Base-by-base conservation (phyloP, 2,329 filamentous ascomycete species). In the Emergomyces africanus region DNA sequence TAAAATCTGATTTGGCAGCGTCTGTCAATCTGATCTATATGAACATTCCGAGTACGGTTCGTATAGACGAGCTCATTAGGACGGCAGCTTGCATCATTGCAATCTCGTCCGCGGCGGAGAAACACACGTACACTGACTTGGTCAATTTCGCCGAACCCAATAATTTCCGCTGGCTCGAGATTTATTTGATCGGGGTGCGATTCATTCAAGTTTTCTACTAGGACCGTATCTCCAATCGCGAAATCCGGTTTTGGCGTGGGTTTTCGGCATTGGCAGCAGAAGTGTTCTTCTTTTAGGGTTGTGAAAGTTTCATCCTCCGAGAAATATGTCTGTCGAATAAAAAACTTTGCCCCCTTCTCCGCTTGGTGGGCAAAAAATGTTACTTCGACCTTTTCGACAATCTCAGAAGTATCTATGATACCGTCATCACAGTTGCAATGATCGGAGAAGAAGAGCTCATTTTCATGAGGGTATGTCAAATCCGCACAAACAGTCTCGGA, bases 401-500 rank as follows among this genome's bases (percentile, higher is more conserved):
- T 75, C 39, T 89, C 79, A 0, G 78, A 70, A 0, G 79, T 77
- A 0, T 75, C 64, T 2, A 89, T 75, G 33, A 78, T 77, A 0
- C 72, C 67, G 20, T 81, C 75, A 0, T 74, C 69, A 62, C 89
- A 94, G 0, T 85, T 87, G 71, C 89, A 92, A 60, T 90, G 83
- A 56, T 90, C 82, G 0, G 85, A 89, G 0, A 92, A 71, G 62
- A 94, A 94, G 0, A 94, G 71, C 70, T 95, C 89, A 57, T 90
- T 88, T 0, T 72, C 62, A 70, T 83, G 85, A 0, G 86, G 85
- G 64, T 92, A 95, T 10, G 78, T 79, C 71, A 85, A 84, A 5
- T 80, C 73, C 0, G 79, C 81, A 49, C 90, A 88, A 0, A 85
- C 81, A 0, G 89, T 94, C 58, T 94, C 85, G 0, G 77, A 75